A percentile compares a stretch with the other conserved stretches of the same genome.
Evolutionary conservation across 768 basidiomycete genomes (phyloP).

Genomic region (Naganishia antarctica): DNA sequence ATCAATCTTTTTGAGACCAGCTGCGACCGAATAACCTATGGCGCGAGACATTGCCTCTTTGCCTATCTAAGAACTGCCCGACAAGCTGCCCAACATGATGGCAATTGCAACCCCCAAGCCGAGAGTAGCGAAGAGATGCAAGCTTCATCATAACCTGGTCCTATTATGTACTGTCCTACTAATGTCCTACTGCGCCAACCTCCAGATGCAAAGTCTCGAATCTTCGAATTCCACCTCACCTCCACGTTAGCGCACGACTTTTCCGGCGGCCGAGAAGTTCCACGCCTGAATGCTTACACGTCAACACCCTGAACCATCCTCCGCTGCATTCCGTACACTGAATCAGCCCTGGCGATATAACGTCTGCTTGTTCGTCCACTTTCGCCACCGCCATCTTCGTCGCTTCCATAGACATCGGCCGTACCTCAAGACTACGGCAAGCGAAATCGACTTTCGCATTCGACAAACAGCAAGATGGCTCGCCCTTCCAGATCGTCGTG

Average conservation of each 20-base stretch:
- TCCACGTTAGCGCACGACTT: background rate
- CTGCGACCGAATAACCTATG: too few relatives aligned
- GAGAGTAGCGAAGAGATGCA: too few relatives aligned
- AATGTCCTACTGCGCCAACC: too few relatives aligned
- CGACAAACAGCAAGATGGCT: constrained; percentile 15
- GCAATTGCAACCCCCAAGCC: too few relatives aligned
- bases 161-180: too few relatives aligned
- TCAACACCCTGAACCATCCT: constrained; percentile 1
- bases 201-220: too few relatives aligned
- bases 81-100: too few relatives aligned
- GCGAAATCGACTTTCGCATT: background rate
- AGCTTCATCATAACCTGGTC: too few relatives aligned
- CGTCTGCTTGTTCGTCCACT: background rate
- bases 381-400: background rate
- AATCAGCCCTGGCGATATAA: background rate
- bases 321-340: background rate
- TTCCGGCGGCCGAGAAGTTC: constrained; percentile 4
- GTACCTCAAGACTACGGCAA: constrained; percentile 11
- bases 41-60: too few relatives aligned
- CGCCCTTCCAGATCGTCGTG: constrained; percentile 5
- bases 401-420: background rate
- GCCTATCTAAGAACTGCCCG: too few relatives aligned
- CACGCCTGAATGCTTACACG: constrained; percentile 12
- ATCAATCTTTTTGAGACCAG: too few relatives aligned
- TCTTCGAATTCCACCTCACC: constrained; percentile 17